A percentile compares a stretch with the other conserved stretches of the same genome.
Conservation (phyloP, 306 rosid species). For the Cucurbita pepo region DNA sequence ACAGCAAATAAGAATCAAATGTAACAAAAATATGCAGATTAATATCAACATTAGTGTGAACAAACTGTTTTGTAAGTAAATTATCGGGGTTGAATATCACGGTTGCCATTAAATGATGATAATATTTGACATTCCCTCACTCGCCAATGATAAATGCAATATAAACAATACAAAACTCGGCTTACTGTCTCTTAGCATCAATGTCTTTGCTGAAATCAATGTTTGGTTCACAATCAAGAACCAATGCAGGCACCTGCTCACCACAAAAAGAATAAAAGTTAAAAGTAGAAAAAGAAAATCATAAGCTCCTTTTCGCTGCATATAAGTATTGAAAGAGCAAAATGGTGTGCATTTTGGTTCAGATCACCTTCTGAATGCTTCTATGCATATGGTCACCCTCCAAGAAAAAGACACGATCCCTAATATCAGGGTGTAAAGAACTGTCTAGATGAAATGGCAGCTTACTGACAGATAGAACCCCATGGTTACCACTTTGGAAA, state of each 20-base stretch:
- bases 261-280: conserved; percentile 1
- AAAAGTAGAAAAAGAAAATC: not conserved
- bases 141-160: not conserved
- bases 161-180: not conserved
- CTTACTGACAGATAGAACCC: conserved; percentile 52
- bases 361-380: conserved; percentile 80
- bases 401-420: conserved; percentile 81
- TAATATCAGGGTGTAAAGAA: conserved; percentile 70
- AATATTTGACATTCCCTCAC: not conserved
- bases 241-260: conserved; percentile 89
- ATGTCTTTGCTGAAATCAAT: conserved; percentile 90
- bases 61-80: not conserved
- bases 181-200: conserved; percentile 93
- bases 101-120: too few relatives aligned
- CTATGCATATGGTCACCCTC: conserved; percentile 98
- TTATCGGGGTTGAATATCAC: not conserved
- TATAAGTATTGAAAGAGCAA: conserved; percentile 4
- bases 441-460: conserved; percentile 55
- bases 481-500: conserved; percentile 59
- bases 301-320: not conserved
- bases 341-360: not conserved
- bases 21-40: not conserved
- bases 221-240: conserved; percentile 94
- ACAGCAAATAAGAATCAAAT: not conserved
- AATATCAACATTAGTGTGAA: not conserved